Base-by-base conservation (phyloP, 139 green algal genomes). In the Microglena sp. region DNA sequence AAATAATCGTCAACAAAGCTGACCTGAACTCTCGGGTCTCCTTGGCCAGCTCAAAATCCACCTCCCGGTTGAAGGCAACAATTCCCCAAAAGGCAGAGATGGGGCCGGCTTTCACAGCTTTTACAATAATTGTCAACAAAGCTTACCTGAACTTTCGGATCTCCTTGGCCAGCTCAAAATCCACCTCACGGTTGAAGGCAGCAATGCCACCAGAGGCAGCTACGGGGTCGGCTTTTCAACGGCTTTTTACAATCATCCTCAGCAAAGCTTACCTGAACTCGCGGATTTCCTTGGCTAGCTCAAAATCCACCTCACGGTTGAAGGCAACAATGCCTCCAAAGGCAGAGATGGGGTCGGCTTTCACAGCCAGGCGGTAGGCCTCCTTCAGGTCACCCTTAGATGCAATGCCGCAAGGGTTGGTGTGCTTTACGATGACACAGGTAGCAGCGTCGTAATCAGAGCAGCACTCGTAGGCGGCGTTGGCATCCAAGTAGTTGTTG, bases 381-480 rank as follows among this genome's bases (percentile, higher is more conserved):
- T 98, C 92, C 18, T 85, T 73, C 60, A 97, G 77, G 69, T 97
- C 88, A 0, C 60, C 73, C 4, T 78, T 71, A 1, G 67, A 67
- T 45, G 91, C 92, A 34, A 95, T 85, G 67, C 94, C 94, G 74
- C 94, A 99, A 32, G 94, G 94, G 83, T 99, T 99, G 75, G 94
- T 99, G 89, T 99, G 94, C 89, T 99, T 99, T 22, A 99, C 94
- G 28, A 99, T 89, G 11, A 99, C 94, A 72, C 94, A 99, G 7
- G 81, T 87, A 7, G 89, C 84, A 55, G 86, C 81, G 11, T 60
- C 62, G 68, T 80, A 84, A 65, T 84, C 78, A 44, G 71, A 81
- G 67, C 64, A 74, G 62, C 71, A 79, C 67, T 73, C 68, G 74
- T 84, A 84, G 11, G 78, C 77, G 31, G 77, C 78, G 46, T 98